These are phyloP conservation scores for Selaginella tamariscina DNA, from an alignment of 75 land plant species.

Conservation along the genomic window DNA sequence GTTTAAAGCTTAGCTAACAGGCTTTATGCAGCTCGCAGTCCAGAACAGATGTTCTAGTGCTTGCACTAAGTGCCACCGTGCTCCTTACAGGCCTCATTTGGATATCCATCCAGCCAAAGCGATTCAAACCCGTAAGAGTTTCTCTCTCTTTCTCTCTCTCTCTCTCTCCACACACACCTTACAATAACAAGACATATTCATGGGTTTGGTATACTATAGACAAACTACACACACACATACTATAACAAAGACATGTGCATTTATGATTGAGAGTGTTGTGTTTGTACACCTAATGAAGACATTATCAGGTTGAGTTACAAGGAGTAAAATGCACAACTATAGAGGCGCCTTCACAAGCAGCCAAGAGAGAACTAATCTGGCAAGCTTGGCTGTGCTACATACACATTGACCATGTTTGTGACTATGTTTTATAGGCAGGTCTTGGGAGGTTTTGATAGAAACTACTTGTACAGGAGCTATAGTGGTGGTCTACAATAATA, in stretches of 20 bases:
- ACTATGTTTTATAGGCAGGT: neutral
- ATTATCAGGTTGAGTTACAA: slow-evolving; percentile 53
- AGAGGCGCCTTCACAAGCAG: neutral
- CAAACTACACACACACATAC: neutral
- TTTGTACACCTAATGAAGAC: neutral
- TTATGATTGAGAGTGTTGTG: neutral
- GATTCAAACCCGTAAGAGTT: neutral
- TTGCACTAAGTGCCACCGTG: slow-evolving; percentile 4
- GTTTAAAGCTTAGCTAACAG: neutral
- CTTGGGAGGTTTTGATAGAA: neutral
- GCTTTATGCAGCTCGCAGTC: neutral
- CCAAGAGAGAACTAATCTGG: neutral
- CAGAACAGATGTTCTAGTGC: slow-evolving; percentile 5
- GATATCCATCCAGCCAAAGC: slow-evolving; percentile 4
- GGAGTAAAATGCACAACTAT: slow-evolving; percentile 57
- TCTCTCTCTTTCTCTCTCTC: neutral
- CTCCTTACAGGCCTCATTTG: slow-evolving; percentile 1
- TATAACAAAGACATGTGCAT: neutral
- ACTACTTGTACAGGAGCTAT: neutral
- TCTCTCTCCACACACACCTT: neutral
- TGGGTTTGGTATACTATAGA: neutral
- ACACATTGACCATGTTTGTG: too few relatives aligned
- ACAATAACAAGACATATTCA: neutral
- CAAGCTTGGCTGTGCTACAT: too few relatives aligned
- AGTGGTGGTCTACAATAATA: neutral